Conservation (phyloP, 2,329 filamentous ascomycete species). For the Ceratocystis lukuohia region DNA sequence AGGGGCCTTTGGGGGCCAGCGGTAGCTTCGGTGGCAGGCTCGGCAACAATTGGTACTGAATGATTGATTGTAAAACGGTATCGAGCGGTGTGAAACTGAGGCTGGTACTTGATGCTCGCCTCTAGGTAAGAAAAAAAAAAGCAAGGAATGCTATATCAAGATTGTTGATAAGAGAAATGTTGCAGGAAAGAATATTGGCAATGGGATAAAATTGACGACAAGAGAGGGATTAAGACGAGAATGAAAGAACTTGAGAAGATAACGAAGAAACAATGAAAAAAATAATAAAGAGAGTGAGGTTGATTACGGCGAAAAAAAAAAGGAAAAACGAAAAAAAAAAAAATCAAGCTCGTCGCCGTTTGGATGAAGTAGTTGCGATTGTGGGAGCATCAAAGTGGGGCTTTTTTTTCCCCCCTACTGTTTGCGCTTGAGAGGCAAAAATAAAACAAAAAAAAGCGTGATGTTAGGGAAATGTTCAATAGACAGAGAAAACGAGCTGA, state of each 20-base stretch:
- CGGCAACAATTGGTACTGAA: not conserved
- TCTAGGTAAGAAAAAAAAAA: not conserved
- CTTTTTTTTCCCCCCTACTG: not conserved
- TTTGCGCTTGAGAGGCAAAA: not conserved
- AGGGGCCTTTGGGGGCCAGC: not conserved
- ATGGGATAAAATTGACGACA: not conserved
- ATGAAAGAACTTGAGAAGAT: not conserved
- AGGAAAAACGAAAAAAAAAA: not conserved
- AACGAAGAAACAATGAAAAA: not conserved
- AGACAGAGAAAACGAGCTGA: not conserved
- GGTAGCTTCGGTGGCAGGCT: too few relatives aligned
- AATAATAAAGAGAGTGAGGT: not conserved
- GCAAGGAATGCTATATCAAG: not conserved
- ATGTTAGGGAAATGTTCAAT: too few relatives aligned
- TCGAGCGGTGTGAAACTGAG: not conserved
- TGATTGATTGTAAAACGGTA: not conserved
- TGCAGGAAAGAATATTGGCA: not conserved
- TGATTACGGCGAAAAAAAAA: not conserved
- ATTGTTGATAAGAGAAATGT: slow-evolving; percentile 2
- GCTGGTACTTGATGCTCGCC: not conserved
- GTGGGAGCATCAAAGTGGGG: not conserved
- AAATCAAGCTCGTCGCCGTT: not conserved
- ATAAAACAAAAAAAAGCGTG: not conserved
- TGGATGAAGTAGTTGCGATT: slow-evolving; percentile 7
- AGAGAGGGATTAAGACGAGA: not conserved